Evolutionary conservation across 2,329 filamentous ascomycete genomes (phyloP).

Genomic region (Sarocladiaceae sp.): DNA sequence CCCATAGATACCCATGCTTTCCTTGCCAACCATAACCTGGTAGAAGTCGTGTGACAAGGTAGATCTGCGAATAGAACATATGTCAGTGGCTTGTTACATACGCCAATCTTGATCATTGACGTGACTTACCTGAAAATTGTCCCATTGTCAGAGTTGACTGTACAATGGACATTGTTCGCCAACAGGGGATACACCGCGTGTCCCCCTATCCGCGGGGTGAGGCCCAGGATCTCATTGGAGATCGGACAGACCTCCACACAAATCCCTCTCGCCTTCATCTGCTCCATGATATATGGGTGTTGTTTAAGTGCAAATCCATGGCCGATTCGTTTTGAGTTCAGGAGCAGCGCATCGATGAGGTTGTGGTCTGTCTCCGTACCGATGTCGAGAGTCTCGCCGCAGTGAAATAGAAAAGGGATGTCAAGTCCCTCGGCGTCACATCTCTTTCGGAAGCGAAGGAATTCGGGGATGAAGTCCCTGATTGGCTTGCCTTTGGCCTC

Average conservation of each 20-base stretch:
- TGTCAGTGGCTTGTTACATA: neutral
- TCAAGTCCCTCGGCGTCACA: slow-evolving; percentile 45
- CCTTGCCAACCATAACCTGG: slow-evolving; percentile 66
- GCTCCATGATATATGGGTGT: slow-evolving; percentile 61
- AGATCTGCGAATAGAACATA: slow-evolving; percentile 41
- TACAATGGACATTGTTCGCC: slow-evolving; percentile 70
- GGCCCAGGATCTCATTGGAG: slow-evolving; percentile 70
- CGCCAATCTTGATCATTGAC: neutral
- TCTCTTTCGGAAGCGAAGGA: slow-evolving; percentile 50
- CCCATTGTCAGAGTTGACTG: slow-evolving; percentile 71
- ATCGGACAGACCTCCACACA: slow-evolving; percentile 76
- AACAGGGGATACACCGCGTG: slow-evolving; percentile 65
- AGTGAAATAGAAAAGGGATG: slow-evolving; percentile 73
- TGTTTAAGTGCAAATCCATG: slow-evolving; percentile 68
- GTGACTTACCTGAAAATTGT: slow-evolving; percentile 61
- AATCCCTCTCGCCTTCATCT: slow-evolving; percentile 59
- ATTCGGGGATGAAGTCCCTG: slow-evolving; percentile 47
- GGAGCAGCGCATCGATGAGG: slow-evolving; percentile 61
- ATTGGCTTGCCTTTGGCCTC: slow-evolving; percentile 59
- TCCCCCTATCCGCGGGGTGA: slow-evolving; percentile 60
- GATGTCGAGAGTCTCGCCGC: slow-evolving; percentile 67
- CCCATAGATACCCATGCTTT: slow-evolving; percentile 62
- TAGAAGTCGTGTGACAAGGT: slow-evolving; percentile 74
- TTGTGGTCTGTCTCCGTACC: slow-evolving; percentile 64
- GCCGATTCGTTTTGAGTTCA: slow-evolving; percentile 66